Evolutionary conservation across 345 rosid species (phyloP).

Genomic region (Garcia nutans): DNA sequence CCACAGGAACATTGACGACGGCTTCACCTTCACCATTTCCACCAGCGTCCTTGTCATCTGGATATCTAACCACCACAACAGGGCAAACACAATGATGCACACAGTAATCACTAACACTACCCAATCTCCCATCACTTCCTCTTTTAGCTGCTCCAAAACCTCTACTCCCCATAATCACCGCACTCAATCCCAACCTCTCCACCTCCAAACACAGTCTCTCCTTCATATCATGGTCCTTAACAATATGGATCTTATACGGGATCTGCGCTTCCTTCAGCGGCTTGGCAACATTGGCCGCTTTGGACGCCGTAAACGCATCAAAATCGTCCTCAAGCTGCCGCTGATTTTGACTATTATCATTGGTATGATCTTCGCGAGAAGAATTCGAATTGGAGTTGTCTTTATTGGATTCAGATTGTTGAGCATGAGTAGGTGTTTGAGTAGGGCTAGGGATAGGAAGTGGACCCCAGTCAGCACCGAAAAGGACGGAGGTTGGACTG

Average conservation of each 20-base stretch:
- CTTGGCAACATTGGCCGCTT: constrained; percentile 68
- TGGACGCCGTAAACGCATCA: constrained; percentile 66
- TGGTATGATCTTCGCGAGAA: neutral
- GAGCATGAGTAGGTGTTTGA: constrained; percentile 12
- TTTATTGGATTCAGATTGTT: neutral
- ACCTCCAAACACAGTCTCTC: constrained; percentile 91
- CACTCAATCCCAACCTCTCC: constrained; percentile 71
- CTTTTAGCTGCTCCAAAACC: constrained; percentile 80
- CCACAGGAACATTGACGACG: constrained; percentile 22
- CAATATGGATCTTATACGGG: constrained; percentile 88
- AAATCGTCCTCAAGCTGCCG: constrained; percentile 65
- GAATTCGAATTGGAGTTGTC: neutral
- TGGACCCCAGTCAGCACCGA: constrained; percentile 99
- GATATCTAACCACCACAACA: constrained; percentile 79
- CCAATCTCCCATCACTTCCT: constrained; percentile 77
- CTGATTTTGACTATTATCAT: neutral
- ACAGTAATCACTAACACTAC: constrained; percentile 92
- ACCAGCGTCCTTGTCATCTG: constrained; percentile 58
- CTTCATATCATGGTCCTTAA: constrained; percentile 93
- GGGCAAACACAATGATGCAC: constrained; percentile 92
- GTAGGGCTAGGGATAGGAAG: constrained; percentile 49
- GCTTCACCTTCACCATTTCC: constrained; percentile 18
- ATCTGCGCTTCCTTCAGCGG: constrained; percentile 80
- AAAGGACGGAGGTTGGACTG: constrained; percentile 91
- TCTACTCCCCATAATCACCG: constrained; percentile 86